Percentiles rank a stretch among this genome's conserved stretches.
Conservation (phyloP, 2,329 filamentous ascomycete genomes). For the Neonectria ditissima region DNA sequence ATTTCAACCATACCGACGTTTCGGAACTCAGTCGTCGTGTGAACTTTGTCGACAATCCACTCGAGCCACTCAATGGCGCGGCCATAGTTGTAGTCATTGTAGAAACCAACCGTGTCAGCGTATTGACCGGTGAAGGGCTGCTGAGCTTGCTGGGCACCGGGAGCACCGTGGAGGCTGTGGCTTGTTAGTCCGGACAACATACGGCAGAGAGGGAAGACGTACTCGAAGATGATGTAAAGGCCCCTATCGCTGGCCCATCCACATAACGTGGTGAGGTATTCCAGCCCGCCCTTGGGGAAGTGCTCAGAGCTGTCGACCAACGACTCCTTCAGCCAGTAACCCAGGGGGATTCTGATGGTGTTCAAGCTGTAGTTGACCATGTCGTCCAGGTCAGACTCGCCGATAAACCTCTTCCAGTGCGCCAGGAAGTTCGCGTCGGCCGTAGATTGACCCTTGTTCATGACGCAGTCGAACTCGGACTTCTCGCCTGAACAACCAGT, state of each 20-base stretch:
- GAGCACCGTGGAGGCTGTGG: constrained; percentile 59
- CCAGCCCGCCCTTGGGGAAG: constrained; percentile 60
- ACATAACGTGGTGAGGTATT: constrained; percentile 60
- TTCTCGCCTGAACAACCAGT: constrained; percentile 60
- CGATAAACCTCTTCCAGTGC: constrained; percentile 65
- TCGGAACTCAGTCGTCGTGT: constrained; percentile 59
- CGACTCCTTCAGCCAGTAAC: constrained; percentile 66
- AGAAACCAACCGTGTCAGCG: constrained; percentile 60
- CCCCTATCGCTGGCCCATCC: constrained; percentile 61
- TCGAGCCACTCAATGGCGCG: constrained; percentile 67
- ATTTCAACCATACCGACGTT: constrained; percentile 71
- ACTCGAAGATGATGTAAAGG: constrained; percentile 66
- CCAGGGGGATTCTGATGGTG: constrained; percentile 65
- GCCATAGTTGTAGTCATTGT: constrained; percentile 66
- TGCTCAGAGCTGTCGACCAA: constrained; percentile 62
- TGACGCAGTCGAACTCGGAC: constrained; percentile 67
- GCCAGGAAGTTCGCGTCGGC: constrained; percentile 60
- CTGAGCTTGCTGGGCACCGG: constrained; percentile 59
- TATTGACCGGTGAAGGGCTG: constrained; percentile 61
- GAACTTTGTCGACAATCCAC: constrained; percentile 65
- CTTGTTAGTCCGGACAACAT: not conserved
- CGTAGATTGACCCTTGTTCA: constrained; percentile 57
- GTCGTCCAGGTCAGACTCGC: constrained; percentile 59
- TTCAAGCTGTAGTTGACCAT: constrained; percentile 65
- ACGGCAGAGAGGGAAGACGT: not conserved